Evolutionary conservation across 2,329 filamentous ascomycete genomes (phyloP), one percentile per base, ranked within the genome.

Genomic region (Fusarium sterilihyphosum): DNA sequence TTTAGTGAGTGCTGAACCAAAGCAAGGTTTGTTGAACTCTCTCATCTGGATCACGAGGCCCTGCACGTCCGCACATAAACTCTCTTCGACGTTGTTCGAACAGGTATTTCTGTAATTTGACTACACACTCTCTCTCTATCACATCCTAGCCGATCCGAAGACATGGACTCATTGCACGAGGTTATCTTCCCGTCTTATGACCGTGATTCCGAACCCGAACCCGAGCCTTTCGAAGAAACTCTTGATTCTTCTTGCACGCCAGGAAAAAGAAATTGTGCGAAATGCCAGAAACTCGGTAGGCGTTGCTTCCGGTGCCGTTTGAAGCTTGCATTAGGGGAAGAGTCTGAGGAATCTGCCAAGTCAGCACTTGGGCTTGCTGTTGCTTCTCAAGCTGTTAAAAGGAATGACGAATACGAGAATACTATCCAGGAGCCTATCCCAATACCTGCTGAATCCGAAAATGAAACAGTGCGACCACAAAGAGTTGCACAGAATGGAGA

Each of bases 241-340:
- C 14, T 38, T 14, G 43, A 37, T n/a, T 50, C 53, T 22, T 52
- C 20, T 24, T 67, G 53, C 29, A 67, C 44, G 5, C 29, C n/a
- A 47, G 38, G 18, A 47, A 18, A 33, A 46, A 47, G n/a, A 5
- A 20, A 24, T 10, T 61, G 63, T 18, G 20, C 38, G 11, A 52
- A 50, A 37, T 47, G 65, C 43, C 62, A 50, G n/a, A 54, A 66
- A 24, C 50, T 67, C 29, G 37, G 52, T n/a, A 49, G 41, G 26
- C 65, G 40, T 7, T 67, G 53, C 20, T 37, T 44, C 31, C 22
- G 26, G 43, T 67, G 52, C n/a, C 43, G 65, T 33, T 38, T 54
- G n/a, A 56, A 38, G 35, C 33, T 38, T 16, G 18, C 41, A 22
- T 49, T 38, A 24, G 22, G 17, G 2, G 29, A n/a, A n/a, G 17